Evolutionary conservation across 2,329 filamentous ascomycete genomes (phyloP).

Genomic region (Ascochyta clinopodiicola): DNA sequence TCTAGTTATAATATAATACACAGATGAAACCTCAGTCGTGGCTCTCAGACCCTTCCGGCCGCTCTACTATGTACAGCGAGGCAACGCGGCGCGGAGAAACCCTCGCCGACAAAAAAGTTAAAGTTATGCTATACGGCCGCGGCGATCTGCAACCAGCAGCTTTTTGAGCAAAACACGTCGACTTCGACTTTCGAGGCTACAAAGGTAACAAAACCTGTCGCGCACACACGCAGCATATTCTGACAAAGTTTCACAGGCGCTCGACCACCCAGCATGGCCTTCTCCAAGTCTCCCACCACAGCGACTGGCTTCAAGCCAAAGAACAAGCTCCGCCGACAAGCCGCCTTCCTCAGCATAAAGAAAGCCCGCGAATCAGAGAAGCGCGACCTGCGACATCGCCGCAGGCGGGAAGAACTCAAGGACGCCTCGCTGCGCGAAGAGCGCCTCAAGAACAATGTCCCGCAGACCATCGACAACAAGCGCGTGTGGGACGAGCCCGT

Average conservation of each 20-base stretch:
- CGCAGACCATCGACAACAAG: constrained; percentile 53
- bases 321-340: constrained; percentile 82
- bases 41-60: background rate
- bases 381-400: constrained; percentile 76
- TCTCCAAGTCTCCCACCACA: constrained; percentile 55
- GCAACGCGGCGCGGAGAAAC: constrained; percentile 1
- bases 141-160: background rate
- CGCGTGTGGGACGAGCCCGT: constrained; percentile 76
- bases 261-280: constrained; percentile 52
- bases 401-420: constrained; percentile 84
- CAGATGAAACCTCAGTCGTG: constrained; percentile 11
- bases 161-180: background rate
- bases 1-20: constrained; percentile 27
- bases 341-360: constrained; percentile 81
- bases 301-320: constrained; percentile 62
- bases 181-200: background rate
- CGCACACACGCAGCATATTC: background rate
- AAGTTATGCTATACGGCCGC: background rate
- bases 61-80: background rate
- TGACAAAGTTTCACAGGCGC: background rate
- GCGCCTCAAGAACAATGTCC: constrained; percentile 78
- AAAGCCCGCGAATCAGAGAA: constrained; percentile 75
- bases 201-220: background rate
- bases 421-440: constrained; percentile 77
- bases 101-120: constrained; percentile 26